A percentile compares a stretch with the other conserved stretches of the same genome.
Conservation (phyloP, 345 rosid genomes). For the Citropsis articulata region DNA sequence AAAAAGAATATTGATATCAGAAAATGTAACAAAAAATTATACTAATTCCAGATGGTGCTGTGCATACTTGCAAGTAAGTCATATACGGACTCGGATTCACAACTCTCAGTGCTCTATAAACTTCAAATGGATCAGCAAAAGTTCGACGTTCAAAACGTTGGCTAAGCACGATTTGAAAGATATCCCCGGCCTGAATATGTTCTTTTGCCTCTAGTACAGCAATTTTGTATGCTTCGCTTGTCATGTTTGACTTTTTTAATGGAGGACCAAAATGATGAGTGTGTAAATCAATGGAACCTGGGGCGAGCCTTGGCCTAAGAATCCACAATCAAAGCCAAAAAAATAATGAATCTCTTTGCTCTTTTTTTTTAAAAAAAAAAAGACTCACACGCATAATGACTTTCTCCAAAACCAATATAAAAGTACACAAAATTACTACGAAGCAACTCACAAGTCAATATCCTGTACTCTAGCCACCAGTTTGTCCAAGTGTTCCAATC, state of each 20-base stretch:
- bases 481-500: constrained; percentile 40
- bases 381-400: not conserved
- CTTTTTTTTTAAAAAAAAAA: too few relatives aligned
- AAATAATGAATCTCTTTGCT: not conserved
- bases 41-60: not conserved
- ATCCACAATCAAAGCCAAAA: constrained; percentile 22
- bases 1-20: not conserved
- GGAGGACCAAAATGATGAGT: constrained; percentile 64
- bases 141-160: constrained; percentile 89
- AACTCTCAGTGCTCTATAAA: constrained; percentile 80
- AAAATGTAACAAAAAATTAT: constrained; percentile 9
- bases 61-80: constrained; percentile 75
- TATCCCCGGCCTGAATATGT: constrained; percentile 84
- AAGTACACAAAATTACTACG: not conserved
- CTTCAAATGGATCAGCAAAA: constrained; percentile 86
- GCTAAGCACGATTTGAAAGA: constrained; percentile 80
- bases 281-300: constrained; percentile 53
- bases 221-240: constrained; percentile 59
- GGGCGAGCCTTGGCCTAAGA: constrained; percentile 49
- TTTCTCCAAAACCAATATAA: not conserved
- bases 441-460: constrained; percentile 37
- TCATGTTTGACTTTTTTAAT: constrained; percentile 60
- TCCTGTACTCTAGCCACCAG: constrained; percentile 45
- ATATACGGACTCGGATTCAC: constrained; percentile 96
- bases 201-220: constrained; percentile 76